phyloP scores from a whole-genome alignment of 2,329 filamentous ascomycete species.

The Rhytidhysteron rufulum region DNA sequence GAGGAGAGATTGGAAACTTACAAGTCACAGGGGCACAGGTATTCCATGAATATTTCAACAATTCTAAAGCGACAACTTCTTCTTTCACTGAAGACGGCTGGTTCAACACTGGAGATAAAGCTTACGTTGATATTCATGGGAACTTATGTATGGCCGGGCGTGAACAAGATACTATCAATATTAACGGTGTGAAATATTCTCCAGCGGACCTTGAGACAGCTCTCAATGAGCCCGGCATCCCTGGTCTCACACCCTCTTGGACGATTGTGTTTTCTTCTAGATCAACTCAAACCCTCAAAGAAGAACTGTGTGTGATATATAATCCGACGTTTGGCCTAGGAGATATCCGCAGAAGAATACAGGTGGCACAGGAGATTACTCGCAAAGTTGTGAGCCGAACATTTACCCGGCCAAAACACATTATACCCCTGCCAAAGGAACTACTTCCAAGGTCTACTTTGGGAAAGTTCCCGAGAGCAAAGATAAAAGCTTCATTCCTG shows the following conservation, averaged over 20 bases:
- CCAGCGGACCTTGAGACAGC: conserved; percentile 17
- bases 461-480: conserved; percentile 41
- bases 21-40: conserved; percentile 26
- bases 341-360: conserved; percentile 17
- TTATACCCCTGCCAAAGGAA: conserved; percentile 1
- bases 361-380: conserved; percentile 18
- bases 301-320: conserved; percentile 41
- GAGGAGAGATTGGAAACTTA: conserved; percentile 4
- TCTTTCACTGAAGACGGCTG: conserved; percentile 18
- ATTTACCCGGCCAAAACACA: conserved; percentile 9
- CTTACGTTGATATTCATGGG: conserved; percentile 17
- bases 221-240: conserved; percentile 15
- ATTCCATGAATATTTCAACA: conserved; percentile 39
- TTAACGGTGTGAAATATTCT: conserved; percentile 25
- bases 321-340: conserved; percentile 22
- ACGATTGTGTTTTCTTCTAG: conserved; percentile 5
- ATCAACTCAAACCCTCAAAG: conserved; percentile 22
- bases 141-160: conserved; percentile 19
- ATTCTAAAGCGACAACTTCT: conserved; percentile 21
- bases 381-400: conserved; percentile 9
- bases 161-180: conserved; percentile 19
- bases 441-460: conserved; percentile 24
- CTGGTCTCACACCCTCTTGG: conserved; percentile 4
- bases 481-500: conserved; percentile 27
- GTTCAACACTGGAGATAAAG: conserved; percentile 24